These are phyloP conservation scores for Cryptococcus amylolentus DNA, from an alignment of 1,284 basidiomycete genomes.

Conservation along the genomic window DNA sequence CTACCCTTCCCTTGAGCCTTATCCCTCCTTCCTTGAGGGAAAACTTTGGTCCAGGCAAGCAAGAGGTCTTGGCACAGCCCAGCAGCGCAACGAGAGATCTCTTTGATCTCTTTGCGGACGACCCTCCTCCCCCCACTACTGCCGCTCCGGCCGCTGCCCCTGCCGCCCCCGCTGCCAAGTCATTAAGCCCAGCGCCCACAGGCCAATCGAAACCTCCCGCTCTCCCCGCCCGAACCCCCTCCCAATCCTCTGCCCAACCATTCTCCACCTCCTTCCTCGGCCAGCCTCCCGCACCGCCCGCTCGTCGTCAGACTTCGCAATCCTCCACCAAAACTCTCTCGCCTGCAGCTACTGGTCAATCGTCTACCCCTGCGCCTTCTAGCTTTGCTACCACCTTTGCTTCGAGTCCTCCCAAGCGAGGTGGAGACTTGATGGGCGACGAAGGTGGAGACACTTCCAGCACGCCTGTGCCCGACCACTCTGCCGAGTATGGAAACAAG, in stretches of 20 bases:
- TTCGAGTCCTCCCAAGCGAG: background rate
- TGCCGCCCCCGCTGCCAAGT: conserved; percentile 6
- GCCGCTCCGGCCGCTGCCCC: conserved; percentile 7
- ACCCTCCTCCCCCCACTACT: conserved; percentile 17
- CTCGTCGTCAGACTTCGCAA: conserved; percentile 13
- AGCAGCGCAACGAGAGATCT: conserved; percentile 42
- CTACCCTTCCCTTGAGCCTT: conserved; percentile 65
- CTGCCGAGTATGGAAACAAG: conserved; percentile 73
- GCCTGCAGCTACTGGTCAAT: conserved; percentile 17
- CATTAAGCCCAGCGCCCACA: background rate
- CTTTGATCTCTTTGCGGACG: conserved; percentile 48
- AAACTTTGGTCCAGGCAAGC: conserved; percentile 14
- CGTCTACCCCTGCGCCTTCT: conserved; percentile 17
- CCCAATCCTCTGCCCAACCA: conserved; percentile 2
- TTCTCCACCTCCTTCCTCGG: conserved; percentile 23
- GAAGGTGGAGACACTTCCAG: conserved; percentile 24
- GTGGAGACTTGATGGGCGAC: conserved; percentile 44
- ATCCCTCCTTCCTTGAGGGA: conserved; percentile 63
- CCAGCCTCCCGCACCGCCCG: conserved; percentile 30
- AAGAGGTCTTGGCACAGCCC: conserved; percentile 18
- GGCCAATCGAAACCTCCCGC: conserved; percentile 2
- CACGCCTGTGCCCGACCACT: conserved; percentile 44
- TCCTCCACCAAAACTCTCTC: conserved; percentile 9
- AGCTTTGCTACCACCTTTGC: background rate
- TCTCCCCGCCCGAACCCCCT: conserved; percentile 4